Conservation (phyloP, 257 asterid genomes). For the Capsicum baccatum region DNA sequence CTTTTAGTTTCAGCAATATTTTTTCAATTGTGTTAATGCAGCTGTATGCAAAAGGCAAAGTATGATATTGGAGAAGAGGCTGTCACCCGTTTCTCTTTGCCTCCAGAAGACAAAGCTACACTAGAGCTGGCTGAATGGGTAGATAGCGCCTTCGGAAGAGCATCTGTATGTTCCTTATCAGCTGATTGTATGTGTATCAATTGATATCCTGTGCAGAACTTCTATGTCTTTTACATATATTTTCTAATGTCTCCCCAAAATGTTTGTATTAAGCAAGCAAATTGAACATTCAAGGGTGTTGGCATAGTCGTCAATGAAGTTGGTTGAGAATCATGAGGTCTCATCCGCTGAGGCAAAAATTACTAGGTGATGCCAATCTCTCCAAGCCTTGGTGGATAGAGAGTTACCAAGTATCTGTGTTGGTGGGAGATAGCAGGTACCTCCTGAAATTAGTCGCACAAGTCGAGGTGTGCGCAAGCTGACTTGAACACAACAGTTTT, state of each 20-base stretch:
- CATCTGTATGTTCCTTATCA: constrained; percentile 72
- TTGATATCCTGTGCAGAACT: constrained; percentile 1
- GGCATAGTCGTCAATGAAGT: not conserved
- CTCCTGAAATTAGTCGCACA: not conserved
- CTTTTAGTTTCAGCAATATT: not conserved
- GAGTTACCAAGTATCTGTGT: not conserved
- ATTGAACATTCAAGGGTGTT: constrained; percentile 11
- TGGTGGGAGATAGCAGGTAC: not conserved
- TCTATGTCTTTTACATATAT: constrained; percentile 9
- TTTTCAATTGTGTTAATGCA: constrained; percentile 34
- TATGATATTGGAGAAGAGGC: constrained; percentile 98
- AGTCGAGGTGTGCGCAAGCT: not conserved
- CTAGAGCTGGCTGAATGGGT: constrained; percentile 93
- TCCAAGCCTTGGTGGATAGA: not conserved
- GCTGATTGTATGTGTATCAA: not conserved
- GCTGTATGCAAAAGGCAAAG: constrained; percentile 98
- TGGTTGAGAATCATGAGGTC: not conserved
- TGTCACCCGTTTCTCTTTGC: constrained; percentile 86
- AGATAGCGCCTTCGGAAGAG: constrained; percentile 79
- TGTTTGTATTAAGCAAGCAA: not conserved
- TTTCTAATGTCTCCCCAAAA: constrained; percentile 2
- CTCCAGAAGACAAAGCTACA: constrained; percentile 98
- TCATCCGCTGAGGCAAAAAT: not conserved
- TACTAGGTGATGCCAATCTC: not conserved
- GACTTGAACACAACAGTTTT: not conserved